Percentiles rank a stretch among this genome's conserved stretches.
Evolutionary conservation across 164 flowering plant species (phyloP).

Genomic region (Umbilicus rupestris): DNA sequence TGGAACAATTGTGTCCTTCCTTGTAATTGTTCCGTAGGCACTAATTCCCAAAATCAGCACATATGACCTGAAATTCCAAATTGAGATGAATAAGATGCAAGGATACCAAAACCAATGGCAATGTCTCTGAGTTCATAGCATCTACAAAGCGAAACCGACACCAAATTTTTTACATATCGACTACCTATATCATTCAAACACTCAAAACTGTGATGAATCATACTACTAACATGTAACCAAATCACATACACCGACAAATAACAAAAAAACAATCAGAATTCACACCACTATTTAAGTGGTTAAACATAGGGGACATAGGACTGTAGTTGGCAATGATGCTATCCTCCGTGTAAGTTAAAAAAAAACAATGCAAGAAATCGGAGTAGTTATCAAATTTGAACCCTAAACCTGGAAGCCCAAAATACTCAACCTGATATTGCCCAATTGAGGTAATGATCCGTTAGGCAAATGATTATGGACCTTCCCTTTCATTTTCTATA

Average conservation of each 20-base stretch:
- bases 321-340: no score
- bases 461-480: no score
- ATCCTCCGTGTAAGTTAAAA: no score
- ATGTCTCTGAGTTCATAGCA: neutral
- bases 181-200: neutral
- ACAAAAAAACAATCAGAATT: neutral
- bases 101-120: neutral
- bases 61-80: neutral
- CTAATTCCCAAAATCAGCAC: neutral
- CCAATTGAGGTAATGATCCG: no score
- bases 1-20: neutral
- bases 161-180: neutral
- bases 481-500: no score
- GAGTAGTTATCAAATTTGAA: no score
- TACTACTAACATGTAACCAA: neutral
- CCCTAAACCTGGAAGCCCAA: no score
- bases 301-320: neutral
- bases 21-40: neutral
- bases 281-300: neutral
- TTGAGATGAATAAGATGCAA: neutral
- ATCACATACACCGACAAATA: no score
- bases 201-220: neutral
- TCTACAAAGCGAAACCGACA: neutral
- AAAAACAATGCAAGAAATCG: no score
- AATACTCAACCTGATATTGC: no score